A percentile compares a stretch with the other conserved stretches of the same genome.
phyloP scores from a whole-genome alignment of 2,329 filamentous ascomycete species.

The Apiospora saccharicola region DNA sequence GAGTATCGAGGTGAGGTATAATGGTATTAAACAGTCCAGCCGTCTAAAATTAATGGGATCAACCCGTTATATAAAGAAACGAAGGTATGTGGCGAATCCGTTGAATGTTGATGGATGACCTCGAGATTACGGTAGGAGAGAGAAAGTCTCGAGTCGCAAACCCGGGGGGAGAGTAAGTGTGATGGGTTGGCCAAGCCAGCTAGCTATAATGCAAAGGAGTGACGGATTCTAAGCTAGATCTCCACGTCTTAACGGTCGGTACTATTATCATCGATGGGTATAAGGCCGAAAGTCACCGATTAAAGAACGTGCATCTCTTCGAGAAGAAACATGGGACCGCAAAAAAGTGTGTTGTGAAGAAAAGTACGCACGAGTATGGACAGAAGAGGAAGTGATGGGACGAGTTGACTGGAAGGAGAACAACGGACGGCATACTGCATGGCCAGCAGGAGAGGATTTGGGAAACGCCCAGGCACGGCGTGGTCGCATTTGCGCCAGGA shows the following conservation, averaged over 20 bases:
- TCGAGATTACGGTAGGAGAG: slow-evolving; percentile 28
- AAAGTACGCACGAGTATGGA: background rate
- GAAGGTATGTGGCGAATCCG: slow-evolving; percentile 27
- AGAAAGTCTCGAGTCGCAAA: slow-evolving; percentile 31
- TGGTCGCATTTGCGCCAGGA: slow-evolving; percentile 18
- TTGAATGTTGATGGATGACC: slow-evolving; percentile 16
- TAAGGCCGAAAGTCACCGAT: slow-evolving; percentile 5
- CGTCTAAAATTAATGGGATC: slow-evolving; percentile 36
- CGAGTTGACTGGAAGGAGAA: slow-evolving; percentile 7
- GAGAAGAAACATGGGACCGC: slow-evolving; percentile 22
- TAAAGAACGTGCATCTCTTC: slow-evolving; percentile 17
- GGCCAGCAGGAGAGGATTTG: slow-evolving; percentile 26
- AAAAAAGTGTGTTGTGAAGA: background rate
- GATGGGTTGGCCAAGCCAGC: slow-evolving; percentile 33
- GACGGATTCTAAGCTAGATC: background rate
- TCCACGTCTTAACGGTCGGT: slow-evolving; percentile 18
- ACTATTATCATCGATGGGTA: slow-evolving; percentile 20
- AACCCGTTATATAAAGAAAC: slow-evolving; percentile 30
- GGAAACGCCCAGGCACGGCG: slow-evolving; percentile 9
- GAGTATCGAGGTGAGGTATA: slow-evolving; percentile 23
- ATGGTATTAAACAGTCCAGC: slow-evolving; percentile 38
- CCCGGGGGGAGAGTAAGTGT: slow-evolving; percentile 19
- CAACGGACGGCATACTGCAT: slow-evolving; percentile 13
- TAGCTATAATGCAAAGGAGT: slow-evolving; percentile 25
- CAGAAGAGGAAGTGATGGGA: slow-evolving; percentile 10